Evolutionary conservation across 2,329 filamentous ascomycete species (phyloP), one percentile per base, ranked within the genome.

Genomic region (Xylariomycetidae sp.): DNA sequence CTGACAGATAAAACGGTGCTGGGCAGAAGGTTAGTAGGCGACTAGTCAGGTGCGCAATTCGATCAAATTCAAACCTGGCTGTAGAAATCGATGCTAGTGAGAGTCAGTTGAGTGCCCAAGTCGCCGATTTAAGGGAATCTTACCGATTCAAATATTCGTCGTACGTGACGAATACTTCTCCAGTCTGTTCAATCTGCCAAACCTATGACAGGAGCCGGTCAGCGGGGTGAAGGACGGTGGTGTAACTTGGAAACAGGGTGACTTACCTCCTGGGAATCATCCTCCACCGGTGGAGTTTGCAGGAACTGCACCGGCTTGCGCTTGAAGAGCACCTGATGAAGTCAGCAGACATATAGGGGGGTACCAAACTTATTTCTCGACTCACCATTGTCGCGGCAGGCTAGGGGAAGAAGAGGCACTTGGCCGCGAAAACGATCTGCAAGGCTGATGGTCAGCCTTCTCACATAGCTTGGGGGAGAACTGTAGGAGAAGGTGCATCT

Each of bases 1-100:
- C 57, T 94, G 86, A 62, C 94, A 95, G 41, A 94, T 95, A 61
- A 97, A 98, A 35, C 84, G 80, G 54, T 81, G 86, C 81, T 90
- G 20, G 25, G 25, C 22, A 13, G n/a, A 15, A 20, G 18, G 30
- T 40, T 15, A 36, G 34, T 31, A 27, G 23, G 32, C 36, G 27
- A 35, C 33, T 16, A 39, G 23, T 25, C 13, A 25, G 23, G 17
- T 23, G 14, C 14, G 15, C 16, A 15, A 22, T 19, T 22, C 16
- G 38, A 34, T 13, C 27, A 30, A 30, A 28, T 17, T 53, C 73
- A 51, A 69, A 86, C 86, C 77, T 94, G 87, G 49, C 85, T 88
- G 59, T 95, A 95, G 57, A 94, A 96, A 58, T 96, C 89, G 74
- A 89, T 82, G 38, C 88, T 94, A 49, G 17, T 18, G 27, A 33